These are phyloP conservation scores for Fistulifera pelliculosa DNA, from an alignment of 108 stramenopile species.

Conservation along the genomic window DNA sequence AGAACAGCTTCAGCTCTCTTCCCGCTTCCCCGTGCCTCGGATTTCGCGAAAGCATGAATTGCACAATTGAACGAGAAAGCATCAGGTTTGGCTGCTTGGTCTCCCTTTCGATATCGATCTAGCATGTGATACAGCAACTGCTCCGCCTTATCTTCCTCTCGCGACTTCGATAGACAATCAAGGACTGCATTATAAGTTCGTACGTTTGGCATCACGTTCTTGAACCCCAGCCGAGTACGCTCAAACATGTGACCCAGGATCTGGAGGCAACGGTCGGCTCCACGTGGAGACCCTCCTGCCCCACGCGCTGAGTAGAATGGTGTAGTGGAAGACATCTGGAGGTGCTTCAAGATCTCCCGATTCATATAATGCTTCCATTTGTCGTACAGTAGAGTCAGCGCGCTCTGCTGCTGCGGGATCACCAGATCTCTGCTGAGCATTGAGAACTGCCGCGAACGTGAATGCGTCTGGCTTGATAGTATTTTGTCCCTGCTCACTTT, in stretches of 20 bases:
- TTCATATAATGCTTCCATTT: conserved; percentile 50
- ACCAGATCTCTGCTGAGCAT: conserved; percentile 38
- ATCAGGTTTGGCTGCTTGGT: conserved; percentile 44
- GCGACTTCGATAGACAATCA: conserved; percentile 39
- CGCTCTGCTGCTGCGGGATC: conserved; percentile 39
- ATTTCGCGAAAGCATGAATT: conserved; percentile 49
- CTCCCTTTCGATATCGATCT: conserved; percentile 39
- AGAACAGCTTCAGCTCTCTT: conserved; percentile 45
- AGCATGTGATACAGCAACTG: conserved; percentile 54
- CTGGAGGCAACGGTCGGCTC: conserved; percentile 43
- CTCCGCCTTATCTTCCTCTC: conserved; percentile 39
- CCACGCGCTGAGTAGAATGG: conserved; percentile 57
- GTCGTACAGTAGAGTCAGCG: conserved; percentile 46
- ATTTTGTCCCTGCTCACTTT: conserved; percentile 21
- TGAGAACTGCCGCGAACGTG: conserved; percentile 39
- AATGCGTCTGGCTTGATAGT: not conserved
- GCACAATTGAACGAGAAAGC: conserved; percentile 59
- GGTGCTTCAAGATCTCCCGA: conserved; percentile 38
- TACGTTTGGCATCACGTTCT: conserved; percentile 42
- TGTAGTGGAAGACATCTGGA: conserved; percentile 29
- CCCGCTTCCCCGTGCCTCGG: conserved; percentile 37
- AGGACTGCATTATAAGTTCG: conserved; percentile 61
- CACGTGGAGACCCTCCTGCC: conserved; percentile 26
- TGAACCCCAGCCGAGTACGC: conserved; percentile 31
- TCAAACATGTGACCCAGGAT: conserved; percentile 52